These are phyloP conservation scores for Noccaea bulbosa DNA, from an alignment of 345 rosid species.

Conservation along the genomic window DNA sequence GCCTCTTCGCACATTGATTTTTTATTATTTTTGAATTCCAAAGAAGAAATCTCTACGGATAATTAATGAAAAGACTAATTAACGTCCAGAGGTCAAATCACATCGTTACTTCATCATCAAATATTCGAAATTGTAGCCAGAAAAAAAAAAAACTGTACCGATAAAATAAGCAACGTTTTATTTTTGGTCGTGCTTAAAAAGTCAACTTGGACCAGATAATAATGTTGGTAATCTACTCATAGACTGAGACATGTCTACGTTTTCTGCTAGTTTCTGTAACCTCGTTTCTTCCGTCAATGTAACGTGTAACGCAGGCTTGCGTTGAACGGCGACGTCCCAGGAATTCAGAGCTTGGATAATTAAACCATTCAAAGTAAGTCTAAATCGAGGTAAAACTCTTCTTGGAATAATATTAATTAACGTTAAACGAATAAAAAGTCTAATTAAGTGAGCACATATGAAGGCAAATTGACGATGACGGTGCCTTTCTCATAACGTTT, in stretches of 20 bases:
- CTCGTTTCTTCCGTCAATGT: slow-evolving; percentile 30
- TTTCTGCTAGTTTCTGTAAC: slow-evolving; percentile 20
- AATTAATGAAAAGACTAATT: slow-evolving; percentile 27
- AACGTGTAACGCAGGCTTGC: slow-evolving; percentile 34
- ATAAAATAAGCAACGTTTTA: slow-evolving; percentile 15
- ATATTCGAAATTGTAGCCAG: background rate
- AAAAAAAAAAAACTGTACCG: background rate
- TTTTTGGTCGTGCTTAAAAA: slow-evolving; percentile 12
- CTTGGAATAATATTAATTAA: slow-evolving; percentile 8
- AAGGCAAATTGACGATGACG: background rate
- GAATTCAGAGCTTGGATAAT: slow-evolving; percentile 11
- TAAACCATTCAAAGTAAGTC: slow-evolving; percentile 27
- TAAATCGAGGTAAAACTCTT: background rate
- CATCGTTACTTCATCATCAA: slow-evolving; percentile 24
- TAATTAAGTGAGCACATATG: slow-evolving; percentile 7
- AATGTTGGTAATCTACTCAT: slow-evolving; percentile 39
- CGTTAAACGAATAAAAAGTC: background rate
- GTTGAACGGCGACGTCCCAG: slow-evolving; percentile 28
- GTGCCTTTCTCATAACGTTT: background rate
- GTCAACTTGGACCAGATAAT: slow-evolving; percentile 26
- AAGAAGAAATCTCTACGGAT: slow-evolving; percentile 14
- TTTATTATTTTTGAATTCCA: background rate
- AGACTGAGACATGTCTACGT: slow-evolving; percentile 26
- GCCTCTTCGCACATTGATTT: slow-evolving; percentile 15
- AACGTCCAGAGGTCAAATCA: slow-evolving; percentile 30